phyloP scores from a whole-genome alignment of 495 filamentous ascomycete genomes.

The Xylaria cubensis region DNA sequence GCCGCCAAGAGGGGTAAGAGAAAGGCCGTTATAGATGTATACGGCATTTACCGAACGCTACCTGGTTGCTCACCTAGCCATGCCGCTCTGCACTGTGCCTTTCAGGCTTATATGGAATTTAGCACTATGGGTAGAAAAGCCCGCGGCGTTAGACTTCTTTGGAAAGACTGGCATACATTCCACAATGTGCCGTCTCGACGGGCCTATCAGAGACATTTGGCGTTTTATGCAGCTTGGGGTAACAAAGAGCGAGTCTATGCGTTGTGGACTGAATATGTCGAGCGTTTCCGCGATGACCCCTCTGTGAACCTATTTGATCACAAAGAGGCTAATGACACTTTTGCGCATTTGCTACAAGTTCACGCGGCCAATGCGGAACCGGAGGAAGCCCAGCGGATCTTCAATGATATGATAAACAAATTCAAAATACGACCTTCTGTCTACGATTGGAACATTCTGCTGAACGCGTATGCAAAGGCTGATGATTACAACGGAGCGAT shows the following conservation, averaged over 20 bases:
- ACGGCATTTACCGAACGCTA: constrained; percentile 45
- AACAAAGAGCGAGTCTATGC: constrained; percentile 56
- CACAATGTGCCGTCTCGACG: constrained; percentile 45
- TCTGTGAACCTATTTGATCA: constrained; percentile 26
- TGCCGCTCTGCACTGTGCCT: constrained; percentile 46
- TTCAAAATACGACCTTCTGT: constrained; percentile 61
- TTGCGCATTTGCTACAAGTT: constrained; percentile 64
- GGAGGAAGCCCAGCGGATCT: constrained; percentile 60
- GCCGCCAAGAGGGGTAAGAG: constrained; percentile 23
- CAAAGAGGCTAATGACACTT: constrained; percentile 42
- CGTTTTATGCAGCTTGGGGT: constrained; percentile 61
- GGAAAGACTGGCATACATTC: constrained; percentile 59
- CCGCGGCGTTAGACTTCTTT: constrained; percentile 57
- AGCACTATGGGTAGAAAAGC: constrained; percentile 34
- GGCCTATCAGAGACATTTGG: constrained; percentile 58
- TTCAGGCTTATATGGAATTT: constrained; percentile 49
- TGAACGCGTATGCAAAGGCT: constrained; percentile 71
- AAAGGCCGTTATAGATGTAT: constrained; percentile 39
- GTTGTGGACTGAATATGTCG: constrained; percentile 61
- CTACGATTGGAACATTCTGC: constrained; percentile 75
- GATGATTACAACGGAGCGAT: constrained; percentile 70
- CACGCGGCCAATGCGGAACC: constrained; percentile 70
- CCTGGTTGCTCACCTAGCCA: constrained; percentile 39
- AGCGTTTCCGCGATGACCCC: constrained; percentile 44
- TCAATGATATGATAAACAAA: constrained; percentile 61